These are phyloP conservation scores for Saksenaea oblongispora DNA, from an alignment of 371 early-diverging fungal species.

Conservation along the genomic window DNA sequence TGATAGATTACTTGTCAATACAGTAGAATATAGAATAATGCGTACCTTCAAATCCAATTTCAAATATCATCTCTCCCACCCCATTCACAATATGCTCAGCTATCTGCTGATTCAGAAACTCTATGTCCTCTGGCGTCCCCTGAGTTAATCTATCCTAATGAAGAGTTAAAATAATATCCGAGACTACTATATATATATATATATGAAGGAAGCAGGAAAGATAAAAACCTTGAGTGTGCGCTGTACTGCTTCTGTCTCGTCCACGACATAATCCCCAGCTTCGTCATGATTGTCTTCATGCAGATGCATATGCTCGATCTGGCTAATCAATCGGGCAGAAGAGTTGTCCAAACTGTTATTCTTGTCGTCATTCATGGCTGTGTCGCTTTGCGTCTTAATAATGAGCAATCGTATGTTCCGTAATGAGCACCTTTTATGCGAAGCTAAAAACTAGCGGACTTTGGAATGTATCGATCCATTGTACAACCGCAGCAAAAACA, in stretches of 20 bases:
- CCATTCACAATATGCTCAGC: conserved; percentile 60
- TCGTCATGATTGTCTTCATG: background rate
- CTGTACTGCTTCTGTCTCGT: background rate
- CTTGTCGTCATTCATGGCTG: background rate
- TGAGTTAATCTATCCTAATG: conserved; percentile 37
- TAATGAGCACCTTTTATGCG: background rate
- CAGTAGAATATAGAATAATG: background rate
- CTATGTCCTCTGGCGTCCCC: conserved; percentile 44
- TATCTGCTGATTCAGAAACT: conserved; percentile 44
- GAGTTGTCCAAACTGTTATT: background rate
- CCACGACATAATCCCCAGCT: background rate
- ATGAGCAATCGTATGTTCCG: background rate
- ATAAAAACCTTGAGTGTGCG: background rate
- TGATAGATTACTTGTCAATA: conserved; percentile 6
- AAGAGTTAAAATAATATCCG: background rate
- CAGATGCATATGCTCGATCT: background rate
- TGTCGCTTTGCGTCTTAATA: background rate
- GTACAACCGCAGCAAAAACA: background rate
- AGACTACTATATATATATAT: background rate
- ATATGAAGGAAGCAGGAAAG: background rate
- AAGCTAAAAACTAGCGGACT: background rate
- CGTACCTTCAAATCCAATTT: conserved; percentile 78
- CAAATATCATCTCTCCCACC: conserved; percentile 76
- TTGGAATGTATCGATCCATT: background rate
- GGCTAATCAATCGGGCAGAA: background rate